Evolutionary conservation across 495 filamentous ascomycete species (phyloP).

Genomic region (Xylaria cubensis): DNA sequence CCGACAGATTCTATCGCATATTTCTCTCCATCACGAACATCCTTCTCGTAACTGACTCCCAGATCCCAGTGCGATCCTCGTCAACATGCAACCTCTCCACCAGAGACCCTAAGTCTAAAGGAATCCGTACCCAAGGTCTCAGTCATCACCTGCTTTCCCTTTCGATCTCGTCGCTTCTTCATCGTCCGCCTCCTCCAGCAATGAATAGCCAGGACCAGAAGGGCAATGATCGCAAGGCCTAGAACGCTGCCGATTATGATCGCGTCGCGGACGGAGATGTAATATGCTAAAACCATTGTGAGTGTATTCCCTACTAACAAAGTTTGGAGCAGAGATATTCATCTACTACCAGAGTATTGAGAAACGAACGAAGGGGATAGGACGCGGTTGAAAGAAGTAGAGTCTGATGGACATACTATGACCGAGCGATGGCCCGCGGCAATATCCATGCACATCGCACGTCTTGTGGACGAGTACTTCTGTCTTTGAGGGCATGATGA

Average conservation of each 20-base stretch:
- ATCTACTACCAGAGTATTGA: too few species aligned
- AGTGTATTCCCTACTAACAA: too few species aligned
- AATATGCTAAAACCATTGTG: not conserved
- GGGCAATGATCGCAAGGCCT: not conserved
- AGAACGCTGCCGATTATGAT: not conserved
- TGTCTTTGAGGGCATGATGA: not conserved
- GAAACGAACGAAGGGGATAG: not conserved
- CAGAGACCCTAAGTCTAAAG: not conserved
- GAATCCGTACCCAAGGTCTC: not conserved
- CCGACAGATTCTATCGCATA: too few species aligned
- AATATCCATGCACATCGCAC: not conserved
- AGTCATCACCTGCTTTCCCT: not conserved
- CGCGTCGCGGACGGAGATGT: constrained; percentile 8
- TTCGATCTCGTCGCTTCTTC: not conserved
- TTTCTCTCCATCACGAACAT: too few species aligned
- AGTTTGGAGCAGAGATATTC: too few species aligned
- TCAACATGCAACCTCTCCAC: not conserved
- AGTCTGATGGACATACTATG: not conserved
- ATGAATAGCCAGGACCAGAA: not conserved
- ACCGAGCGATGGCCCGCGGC: constrained; percentile 4
- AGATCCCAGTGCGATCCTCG: not conserved
- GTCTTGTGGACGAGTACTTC: constrained; percentile 3
- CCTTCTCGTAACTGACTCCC: too few species aligned
- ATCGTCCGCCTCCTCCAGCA: not conserved
- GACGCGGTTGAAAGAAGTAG: too few species aligned